Base-by-base conservation (phyloP, 305 asterid genomes). In the Fraxinus angustifolia region DNA sequence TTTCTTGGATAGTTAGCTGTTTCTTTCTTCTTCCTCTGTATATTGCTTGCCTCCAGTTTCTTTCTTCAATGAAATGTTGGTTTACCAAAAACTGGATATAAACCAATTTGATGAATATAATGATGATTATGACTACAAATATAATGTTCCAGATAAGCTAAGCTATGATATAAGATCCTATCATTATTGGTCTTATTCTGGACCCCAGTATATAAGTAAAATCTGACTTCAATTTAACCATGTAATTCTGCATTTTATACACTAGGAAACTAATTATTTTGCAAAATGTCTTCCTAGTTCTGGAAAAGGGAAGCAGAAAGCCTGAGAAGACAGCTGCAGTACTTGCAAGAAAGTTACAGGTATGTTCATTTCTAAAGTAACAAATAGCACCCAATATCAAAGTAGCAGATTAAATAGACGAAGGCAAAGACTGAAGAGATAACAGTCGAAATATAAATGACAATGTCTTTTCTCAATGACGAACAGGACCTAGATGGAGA, bases 241-340 rank as follows among this genome's bases (percentile, higher is more conserved):
- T 67, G 7, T 28, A 14, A 26, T 67, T 14, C 36, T 67, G 73
- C 73, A 8, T 65, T 65, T 65, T 28, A 23, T 28, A 65, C 3
- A 30, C 36, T 26, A 67, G 19, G 21, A 68, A 30, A 68, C 74
- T 68, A 68, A 68, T 30, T 36, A 68, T 68, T 28, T 67, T 68
- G 19, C 74, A 31, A 30, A 28, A 28, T 30, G 74, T 84, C n/a
- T 72, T 80, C 16, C 74, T 53, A 88, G 91, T 76, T 84, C 77
- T 88, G 91, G 91, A 86, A 88, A 84, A 76, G 78, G 81, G 91
- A 88, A 83, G 87, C 87, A 70, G 80, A 83, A 78, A 78, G 77
- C 85, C 75, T 84, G 84, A 82, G 84, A 82, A 85, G 84, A 82
- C 91, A 88, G 77, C 85, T 86, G 62, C 85, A 86, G 35, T 78